These are phyloP conservation scores for Coemansia umbellata DNA, from an alignment of 192 early-diverging fungal genomes.

Conservation along the genomic window DNA sequence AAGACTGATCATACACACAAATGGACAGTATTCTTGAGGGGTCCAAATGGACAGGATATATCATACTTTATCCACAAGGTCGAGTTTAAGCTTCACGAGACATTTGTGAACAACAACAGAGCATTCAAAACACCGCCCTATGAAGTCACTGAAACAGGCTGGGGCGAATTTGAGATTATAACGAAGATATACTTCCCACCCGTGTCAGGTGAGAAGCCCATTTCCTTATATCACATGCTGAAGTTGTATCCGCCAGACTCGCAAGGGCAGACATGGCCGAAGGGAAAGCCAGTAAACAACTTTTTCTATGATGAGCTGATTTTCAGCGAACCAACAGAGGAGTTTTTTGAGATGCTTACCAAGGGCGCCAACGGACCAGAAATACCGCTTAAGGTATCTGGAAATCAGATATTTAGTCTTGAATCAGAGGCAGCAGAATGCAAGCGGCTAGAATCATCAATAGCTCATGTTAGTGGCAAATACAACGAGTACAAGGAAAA, in stretches of 20 bases:
- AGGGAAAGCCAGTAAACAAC: conserved; percentile 50
- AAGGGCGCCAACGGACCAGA: conserved; percentile 50
- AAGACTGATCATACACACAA: conserved; percentile 92
- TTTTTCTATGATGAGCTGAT: conserved; percentile 56
- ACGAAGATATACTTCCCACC: conserved; percentile 88
- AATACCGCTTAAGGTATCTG: conserved; percentile 50
- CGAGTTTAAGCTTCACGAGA: conserved; percentile 93
- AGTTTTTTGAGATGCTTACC: conserved; percentile 60
- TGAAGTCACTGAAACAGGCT: conserved; percentile 93
- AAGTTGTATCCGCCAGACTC: conserved; percentile 74
- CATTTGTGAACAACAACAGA: conserved; percentile 61
- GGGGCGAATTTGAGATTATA: conserved; percentile 98
- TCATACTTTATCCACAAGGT: conserved; percentile 85
- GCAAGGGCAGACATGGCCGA: conserved; percentile 41
- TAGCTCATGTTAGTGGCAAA: conserved; percentile 57
- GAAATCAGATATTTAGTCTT: conserved; percentile 44
- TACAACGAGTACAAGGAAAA: conserved; percentile 52
- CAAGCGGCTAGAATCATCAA: conserved; percentile 56
- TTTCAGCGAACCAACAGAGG: conserved; percentile 81
- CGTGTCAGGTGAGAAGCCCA: conserved; percentile 69
- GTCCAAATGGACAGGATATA: conserved; percentile 83
- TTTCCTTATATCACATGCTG: conserved; percentile 85
- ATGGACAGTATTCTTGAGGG: conserved; percentile 89
- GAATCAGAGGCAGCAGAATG: conserved; percentile 71
- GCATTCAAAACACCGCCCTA: conserved; percentile 78